Conservation (phyloP, 2,329 filamentous ascomycete genomes). For the Xylariaceae sp. region DNA sequence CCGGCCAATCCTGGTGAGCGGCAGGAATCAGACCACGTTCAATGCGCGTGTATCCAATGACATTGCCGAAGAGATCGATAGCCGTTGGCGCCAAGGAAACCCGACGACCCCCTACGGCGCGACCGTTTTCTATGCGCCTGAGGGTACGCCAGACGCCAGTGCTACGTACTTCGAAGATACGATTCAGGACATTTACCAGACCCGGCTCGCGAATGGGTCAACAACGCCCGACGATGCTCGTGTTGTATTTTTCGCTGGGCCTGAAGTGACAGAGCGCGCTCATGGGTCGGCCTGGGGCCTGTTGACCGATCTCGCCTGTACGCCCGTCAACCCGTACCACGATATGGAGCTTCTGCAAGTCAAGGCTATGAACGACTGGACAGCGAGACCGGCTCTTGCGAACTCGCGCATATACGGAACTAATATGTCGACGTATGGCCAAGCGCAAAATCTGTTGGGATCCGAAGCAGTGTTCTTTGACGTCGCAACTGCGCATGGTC, state of each 20-base stretch:
- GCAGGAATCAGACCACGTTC: conserved; percentile 9
- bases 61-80: neutral
- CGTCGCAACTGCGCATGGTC: neutral
- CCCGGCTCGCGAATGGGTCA: neutral
- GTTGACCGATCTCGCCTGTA: conserved; percentile 1
- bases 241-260: conserved; percentile 3
- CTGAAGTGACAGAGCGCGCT: conserved; percentile 1
- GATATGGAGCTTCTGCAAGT: conserved; percentile 3
- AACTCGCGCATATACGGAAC: neutral
- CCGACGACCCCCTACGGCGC: neutral
- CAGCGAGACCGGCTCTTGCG: neutral
- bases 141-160: conserved; percentile 3
- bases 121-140: conserved; percentile 5
- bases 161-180: conserved; percentile 5
- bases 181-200: conserved; percentile 4
- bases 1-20: conserved; percentile 1
- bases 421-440: neutral
- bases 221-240: neutral
- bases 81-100: conserved; percentile 4
- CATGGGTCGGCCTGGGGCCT: conserved; percentile 7
- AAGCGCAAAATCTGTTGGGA: neutral
- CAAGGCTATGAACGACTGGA: neutral
- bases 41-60: conserved; percentile 3
- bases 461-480: conserved; percentile 1
- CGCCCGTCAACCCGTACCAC: neutral